Evolutionary conservation across 345 rosid species (phyloP).

Genomic region (Acer yangbiense): DNA sequence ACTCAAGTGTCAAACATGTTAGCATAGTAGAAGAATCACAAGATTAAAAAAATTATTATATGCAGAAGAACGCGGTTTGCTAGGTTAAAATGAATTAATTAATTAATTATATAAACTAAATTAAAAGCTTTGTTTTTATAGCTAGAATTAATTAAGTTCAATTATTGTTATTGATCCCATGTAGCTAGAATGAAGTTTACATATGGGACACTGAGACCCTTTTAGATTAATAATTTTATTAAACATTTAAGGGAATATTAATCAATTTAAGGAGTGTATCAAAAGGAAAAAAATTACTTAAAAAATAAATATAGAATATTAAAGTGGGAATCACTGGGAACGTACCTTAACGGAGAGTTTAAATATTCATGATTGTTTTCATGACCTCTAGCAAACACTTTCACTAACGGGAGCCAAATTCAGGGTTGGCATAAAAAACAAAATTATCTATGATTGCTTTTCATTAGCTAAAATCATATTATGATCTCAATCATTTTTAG

Average conservation of each 20-base stretch:
- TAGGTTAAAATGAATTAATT: neutral
- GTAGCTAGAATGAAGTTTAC: neutral
- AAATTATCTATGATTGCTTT: neutral
- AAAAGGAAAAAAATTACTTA: neutral
- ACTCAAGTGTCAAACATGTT: constrained; percentile 7
- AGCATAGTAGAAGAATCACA: neutral
- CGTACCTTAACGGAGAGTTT: neutral
- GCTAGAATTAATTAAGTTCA: neutral
- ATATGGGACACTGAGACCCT: neutral
- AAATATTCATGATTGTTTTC: neutral
- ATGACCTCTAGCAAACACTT: too few species aligned
- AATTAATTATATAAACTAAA: neutral
- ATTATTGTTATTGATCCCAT: neutral
- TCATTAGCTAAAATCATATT: neutral
- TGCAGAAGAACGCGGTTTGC: neutral
- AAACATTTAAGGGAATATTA: neutral
- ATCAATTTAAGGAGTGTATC: neutral
- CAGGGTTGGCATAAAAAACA: neutral
- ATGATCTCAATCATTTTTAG: too few species aligned
- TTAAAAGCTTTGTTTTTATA: constrained; percentile 8
- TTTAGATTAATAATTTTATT: neutral
- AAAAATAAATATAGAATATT: neutral
- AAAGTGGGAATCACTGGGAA: neutral
- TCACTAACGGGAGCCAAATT: neutral
- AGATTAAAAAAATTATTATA: neutral